A percentile compares a stretch with the other conserved stretches of the same genome.
phyloP scores from a whole-genome alignment of 306 rosid species.

The Castanea sativa region DNA sequence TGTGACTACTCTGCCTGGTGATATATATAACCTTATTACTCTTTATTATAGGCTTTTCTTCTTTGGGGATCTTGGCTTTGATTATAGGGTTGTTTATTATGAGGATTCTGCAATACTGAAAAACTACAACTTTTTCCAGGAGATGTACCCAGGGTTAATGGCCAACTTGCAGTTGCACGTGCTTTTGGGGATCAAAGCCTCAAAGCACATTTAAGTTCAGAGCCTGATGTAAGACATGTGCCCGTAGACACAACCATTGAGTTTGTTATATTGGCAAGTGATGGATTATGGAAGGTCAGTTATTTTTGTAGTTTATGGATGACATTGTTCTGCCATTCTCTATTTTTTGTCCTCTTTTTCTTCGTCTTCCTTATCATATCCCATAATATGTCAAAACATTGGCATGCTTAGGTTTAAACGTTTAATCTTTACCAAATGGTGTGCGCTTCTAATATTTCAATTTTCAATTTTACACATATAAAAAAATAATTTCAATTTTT shows the following conservation, averaged over 20 bases:
- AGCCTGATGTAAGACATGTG: slow-evolving; percentile 16
- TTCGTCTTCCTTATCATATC: background rate
- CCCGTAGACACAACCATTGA: slow-evolving; percentile 1
- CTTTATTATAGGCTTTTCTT: background rate
- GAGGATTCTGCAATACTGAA: background rate
- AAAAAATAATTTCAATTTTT: too few species aligned
- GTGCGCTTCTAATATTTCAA: background rate
- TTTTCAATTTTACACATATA: background rate
- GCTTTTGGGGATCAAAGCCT: slow-evolving; percentile 25
- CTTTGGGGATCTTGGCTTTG: background rate
- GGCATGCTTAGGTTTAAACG: background rate
- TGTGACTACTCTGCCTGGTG: slow-evolving; percentile 17
- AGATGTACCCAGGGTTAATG: slow-evolving; percentile 24
- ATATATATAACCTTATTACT: background rate
- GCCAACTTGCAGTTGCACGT: slow-evolving; percentile 22
- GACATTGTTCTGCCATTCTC: background rate
- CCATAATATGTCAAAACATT: background rate
- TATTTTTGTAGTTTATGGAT: background rate
- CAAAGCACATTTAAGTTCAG: slow-evolving; percentile 19
- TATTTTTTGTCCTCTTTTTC: background rate
- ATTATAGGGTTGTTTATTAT: background rate
- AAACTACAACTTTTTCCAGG: slow-evolving; percentile 8
- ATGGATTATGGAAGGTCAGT: slow-evolving; percentile 25
- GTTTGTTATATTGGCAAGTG: slow-evolving; percentile 15
- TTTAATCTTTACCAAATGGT: background rate